Conservation (phyloP, 129 eudicot genomes). For the Silybum marianum region DNA sequence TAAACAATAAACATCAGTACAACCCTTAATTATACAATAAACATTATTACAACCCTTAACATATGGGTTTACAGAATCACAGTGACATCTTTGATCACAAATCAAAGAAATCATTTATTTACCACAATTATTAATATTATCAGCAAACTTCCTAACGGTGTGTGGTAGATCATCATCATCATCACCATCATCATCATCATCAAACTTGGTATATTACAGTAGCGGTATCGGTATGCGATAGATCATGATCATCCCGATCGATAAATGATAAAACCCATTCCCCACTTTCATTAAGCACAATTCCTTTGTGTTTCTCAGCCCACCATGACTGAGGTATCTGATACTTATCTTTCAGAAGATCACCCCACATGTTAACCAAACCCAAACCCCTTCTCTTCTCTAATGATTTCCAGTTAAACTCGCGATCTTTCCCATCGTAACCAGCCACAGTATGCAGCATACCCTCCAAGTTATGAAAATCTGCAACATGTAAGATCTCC, state of each 20-base stretch:
- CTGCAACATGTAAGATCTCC: neutral
- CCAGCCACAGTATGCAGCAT: neutral
- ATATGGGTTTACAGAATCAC: neutral
- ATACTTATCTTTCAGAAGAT: neutral
- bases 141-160: neutral
- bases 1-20: too few relatives aligned
- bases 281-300: conserved; percentile 10
- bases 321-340: conserved; percentile 6
- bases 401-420: neutral
- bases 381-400: neutral
- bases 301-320: neutral
- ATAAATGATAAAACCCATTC: neutral
- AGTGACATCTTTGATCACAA: neutral
- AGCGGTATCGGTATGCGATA: neutral
- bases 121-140: neutral
- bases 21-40: neutral
- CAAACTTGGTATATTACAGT: neutral
- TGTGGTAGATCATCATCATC: neutral
- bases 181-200: neutral
- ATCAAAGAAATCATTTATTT: neutral
- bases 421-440: neutral
- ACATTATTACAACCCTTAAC: neutral
- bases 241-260: neutral
- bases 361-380: neutral
- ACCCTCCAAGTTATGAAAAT: neutral